These are phyloP conservation scores for Moesziomyces sp. DNA, from an alignment of 1,284 basidiomycete genomes.

Conservation along the genomic window DNA sequence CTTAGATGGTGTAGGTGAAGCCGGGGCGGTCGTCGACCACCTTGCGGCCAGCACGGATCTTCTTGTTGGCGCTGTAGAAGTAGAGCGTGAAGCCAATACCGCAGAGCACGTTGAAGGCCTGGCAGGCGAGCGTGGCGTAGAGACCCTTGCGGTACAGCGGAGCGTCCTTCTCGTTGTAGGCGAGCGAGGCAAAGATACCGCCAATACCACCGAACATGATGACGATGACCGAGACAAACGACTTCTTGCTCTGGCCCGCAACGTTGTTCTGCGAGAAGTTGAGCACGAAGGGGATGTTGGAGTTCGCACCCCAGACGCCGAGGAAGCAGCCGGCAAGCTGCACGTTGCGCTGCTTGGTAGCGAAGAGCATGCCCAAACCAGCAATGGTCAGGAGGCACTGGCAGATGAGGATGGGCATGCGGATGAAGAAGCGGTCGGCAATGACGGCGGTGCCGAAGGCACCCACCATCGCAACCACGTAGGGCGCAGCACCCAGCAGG, in stretches of 20 bases:
- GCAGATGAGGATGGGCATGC: slow-evolving; percentile 67
- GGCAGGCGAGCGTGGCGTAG: slow-evolving; percentile 51
- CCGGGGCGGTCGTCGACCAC: slow-evolving; percentile 51
- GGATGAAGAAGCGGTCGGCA: slow-evolving; percentile 67
- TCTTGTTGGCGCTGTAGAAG: slow-evolving; percentile 54
- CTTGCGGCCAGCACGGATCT: slow-evolving; percentile 48
- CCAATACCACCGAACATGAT: slow-evolving; percentile 69
- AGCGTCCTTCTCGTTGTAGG: slow-evolving; percentile 63
- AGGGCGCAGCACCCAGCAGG: slow-evolving; percentile 69
- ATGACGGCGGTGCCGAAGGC: slow-evolving; percentile 65
- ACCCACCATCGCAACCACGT: slow-evolving; percentile 61
- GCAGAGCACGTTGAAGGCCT: slow-evolving; percentile 52
- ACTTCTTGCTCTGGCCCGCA: slow-evolving; percentile 68
- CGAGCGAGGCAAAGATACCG: slow-evolving; percentile 69
- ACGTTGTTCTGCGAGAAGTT: slow-evolving; percentile 68
- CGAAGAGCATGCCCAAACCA: slow-evolving; percentile 68
- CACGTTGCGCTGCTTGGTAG: slow-evolving; percentile 36
- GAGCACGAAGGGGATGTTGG: slow-evolving; percentile 58
- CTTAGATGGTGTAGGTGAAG: slow-evolving; percentile 56
- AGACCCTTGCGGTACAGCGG: slow-evolving; percentile 58
- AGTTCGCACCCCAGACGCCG: slow-evolving; percentile 67
- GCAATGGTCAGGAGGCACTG: slow-evolving; percentile 66
- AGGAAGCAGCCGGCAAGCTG: slow-evolving; percentile 68
- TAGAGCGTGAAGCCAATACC: slow-evolving; percentile 42
- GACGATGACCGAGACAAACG: slow-evolving; percentile 67